Evolutionary conservation across 2,329 filamentous ascomycete genomes (phyloP).

Genomic region (Penicillium oxalicum): DNA sequence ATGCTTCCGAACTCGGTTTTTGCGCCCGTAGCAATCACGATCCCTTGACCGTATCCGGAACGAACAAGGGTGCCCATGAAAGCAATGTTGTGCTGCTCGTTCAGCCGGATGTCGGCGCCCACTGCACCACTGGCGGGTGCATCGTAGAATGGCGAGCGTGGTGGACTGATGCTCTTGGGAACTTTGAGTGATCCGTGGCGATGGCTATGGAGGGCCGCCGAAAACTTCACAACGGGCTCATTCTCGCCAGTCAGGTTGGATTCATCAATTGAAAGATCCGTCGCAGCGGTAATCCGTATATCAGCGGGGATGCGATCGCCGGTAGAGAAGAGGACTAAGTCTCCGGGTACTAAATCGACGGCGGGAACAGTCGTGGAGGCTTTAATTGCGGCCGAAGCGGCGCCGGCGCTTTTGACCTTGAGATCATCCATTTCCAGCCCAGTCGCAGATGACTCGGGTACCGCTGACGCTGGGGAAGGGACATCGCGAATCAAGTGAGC

Average conservation of each 20-base stretch:
- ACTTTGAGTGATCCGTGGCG: slow-evolving; percentile 29
- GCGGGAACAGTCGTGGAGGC: slow-evolving; percentile 82
- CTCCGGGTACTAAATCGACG: slow-evolving; percentile 79
- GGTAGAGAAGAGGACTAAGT: slow-evolving; percentile 88
- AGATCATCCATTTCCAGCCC: slow-evolving; percentile 44
- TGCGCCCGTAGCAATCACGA: slow-evolving; percentile 94
- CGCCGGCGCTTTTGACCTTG: slow-evolving; percentile 44
- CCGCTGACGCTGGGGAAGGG: slow-evolving; percentile 17
- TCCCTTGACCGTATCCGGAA: slow-evolving; percentile 88
- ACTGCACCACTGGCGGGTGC: slow-evolving; percentile 54
- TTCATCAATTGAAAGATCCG: slow-evolving; percentile 88
- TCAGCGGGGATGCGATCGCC: slow-evolving; percentile 96
- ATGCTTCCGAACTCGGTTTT: slow-evolving; percentile 95
- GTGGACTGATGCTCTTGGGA: slow-evolving; percentile 31
- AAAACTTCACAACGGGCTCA: slow-evolving; percentile 75
- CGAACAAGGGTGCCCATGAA: slow-evolving; percentile 97
- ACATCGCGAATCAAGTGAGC: slow-evolving; percentile 79
- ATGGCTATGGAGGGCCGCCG: slow-evolving; percentile 51
- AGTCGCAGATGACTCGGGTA: slow-evolving; percentile 17
- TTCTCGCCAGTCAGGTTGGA: slow-evolving; percentile 97
- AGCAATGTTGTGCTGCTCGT: slow-evolving; percentile 81
- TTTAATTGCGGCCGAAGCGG: slow-evolving; percentile 60
- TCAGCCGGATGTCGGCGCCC: slow-evolving; percentile 61
- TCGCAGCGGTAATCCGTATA: slow-evolving; percentile 83
- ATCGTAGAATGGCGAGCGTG: slow-evolving; percentile 53